Conservation (phyloP, 495 filamentous ascomycete species). For the Talaromyces ruber region DNA sequence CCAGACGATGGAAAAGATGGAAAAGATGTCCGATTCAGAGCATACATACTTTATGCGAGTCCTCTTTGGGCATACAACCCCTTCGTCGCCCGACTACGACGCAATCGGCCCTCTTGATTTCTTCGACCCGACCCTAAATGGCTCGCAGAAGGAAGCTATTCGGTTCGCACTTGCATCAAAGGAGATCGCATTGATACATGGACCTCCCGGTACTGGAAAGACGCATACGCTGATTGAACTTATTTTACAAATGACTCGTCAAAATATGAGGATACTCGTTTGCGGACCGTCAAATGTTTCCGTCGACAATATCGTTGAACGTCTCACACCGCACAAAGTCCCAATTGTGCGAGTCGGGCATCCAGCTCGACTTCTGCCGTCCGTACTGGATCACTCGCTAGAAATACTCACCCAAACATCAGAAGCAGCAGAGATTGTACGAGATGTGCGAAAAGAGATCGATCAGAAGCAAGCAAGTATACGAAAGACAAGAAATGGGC, state of each 20-base stretch:
- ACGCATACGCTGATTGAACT: constrained; percentile 96
- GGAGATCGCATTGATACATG: constrained; percentile 90
- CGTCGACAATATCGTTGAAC: constrained; percentile 98
- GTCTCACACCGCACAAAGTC: constrained; percentile 71
- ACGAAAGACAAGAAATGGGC: constrained; percentile 72
- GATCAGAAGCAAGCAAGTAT: constrained; percentile 85
- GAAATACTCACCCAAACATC: constrained; percentile 90
- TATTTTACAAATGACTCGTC: constrained; percentile 73
- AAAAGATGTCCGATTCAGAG: constrained; percentile 60
- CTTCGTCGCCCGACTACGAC: constrained; percentile 35
- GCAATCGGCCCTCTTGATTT: constrained; percentile 59
- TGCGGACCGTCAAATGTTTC: constrained; percentile 95
- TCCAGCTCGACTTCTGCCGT: constrained; percentile 83
- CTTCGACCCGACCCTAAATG: constrained; percentile 72
- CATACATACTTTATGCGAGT: constrained; percentile 71
- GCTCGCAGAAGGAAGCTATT: constrained; percentile 86
- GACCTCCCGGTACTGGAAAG: constrained; percentile 93
- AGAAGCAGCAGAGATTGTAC: constrained; percentile 82
- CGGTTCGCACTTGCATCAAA: constrained; percentile 72
- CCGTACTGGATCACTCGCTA: constrained; percentile 79
- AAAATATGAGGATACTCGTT: constrained; percentile 68
- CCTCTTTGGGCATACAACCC: constrained; percentile 58
- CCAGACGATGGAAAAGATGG: constrained; percentile 72
- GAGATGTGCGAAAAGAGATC: constrained; percentile 86
- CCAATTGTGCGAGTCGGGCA: constrained; percentile 88